Conservation (phyloP, 108 stramenopile species). For the Cyclotella choctawhatcheeana region DNA sequence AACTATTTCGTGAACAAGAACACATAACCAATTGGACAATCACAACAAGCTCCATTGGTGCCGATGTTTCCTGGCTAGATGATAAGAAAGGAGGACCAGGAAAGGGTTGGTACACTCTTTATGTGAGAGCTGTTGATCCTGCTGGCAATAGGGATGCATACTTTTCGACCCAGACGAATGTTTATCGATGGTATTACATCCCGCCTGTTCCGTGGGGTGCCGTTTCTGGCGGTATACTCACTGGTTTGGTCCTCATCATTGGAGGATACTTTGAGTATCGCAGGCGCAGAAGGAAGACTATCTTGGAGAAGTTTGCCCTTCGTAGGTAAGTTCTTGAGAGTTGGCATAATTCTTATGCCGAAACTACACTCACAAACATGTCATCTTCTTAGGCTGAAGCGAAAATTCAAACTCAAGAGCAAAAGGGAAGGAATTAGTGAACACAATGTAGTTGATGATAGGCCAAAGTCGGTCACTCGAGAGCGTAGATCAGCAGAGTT, state of each 20-base stretch:
- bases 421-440: neutral
- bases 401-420: conserved; percentile 1
- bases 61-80: conserved; percentile 71
- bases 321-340: too few relatives aligned
- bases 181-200: conserved; percentile 80
- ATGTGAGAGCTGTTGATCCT: conserved; percentile 76
- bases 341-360: too few relatives aligned
- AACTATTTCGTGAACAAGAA: conserved; percentile 56
- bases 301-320: conserved; percentile 70
- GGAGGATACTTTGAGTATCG: conserved; percentile 66
- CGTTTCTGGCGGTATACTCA: conserved; percentile 34
- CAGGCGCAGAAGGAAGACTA: conserved; percentile 61
- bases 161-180: conserved; percentile 64
- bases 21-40: conserved; percentile 71
- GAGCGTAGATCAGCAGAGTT: too few relatives aligned
- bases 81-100: conserved; percentile 75
- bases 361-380: too few relatives aligned
- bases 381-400: too few relatives aligned
- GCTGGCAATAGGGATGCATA: conserved; percentile 68
- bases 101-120: conserved; percentile 74
- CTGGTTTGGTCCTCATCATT: conserved; percentile 40
- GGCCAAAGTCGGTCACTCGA: too few relatives aligned
- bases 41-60: conserved; percentile 37
- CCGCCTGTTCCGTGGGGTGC: conserved; percentile 71
- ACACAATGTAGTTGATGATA: too few relatives aligned